These are phyloP conservation scores for Elsinoe batatas DNA, from an alignment of 2,329 filamentous ascomycete genomes.

Conservation along the genomic window DNA sequence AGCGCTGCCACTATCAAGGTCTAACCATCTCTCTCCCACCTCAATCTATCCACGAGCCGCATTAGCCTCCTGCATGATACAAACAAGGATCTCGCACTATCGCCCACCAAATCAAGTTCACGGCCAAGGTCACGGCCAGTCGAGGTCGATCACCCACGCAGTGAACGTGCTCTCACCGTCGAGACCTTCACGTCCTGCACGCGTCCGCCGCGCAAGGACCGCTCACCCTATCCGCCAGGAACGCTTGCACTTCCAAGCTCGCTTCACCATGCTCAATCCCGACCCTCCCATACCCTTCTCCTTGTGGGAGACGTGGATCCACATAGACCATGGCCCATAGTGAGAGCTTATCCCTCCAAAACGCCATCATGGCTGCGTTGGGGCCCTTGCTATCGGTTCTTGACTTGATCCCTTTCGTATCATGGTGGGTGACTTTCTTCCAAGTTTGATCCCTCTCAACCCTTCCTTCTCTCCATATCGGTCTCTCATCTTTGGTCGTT, in stretches of 20 bases:
- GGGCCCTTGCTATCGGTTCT: constrained; percentile 6
- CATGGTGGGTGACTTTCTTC: constrained; percentile 8
- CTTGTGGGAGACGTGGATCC: constrained; percentile 5
- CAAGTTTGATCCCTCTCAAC: neutral
- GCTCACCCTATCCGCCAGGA: constrained; percentile 3
- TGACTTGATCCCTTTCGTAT: neutral
- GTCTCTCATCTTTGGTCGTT: neutral
- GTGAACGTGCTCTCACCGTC: neutral
- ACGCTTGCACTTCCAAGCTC: constrained; percentile 1
- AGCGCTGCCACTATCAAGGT: constrained; percentile 7
- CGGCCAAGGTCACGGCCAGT: too few species aligned
- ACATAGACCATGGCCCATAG: neutral
- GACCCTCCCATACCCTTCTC: neutral
- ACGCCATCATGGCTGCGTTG: constrained; percentile 11
- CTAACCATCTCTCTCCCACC: neutral
- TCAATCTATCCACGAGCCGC: constrained; percentile 7
- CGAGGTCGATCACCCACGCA: too few species aligned
- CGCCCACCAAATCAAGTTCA: neutral
- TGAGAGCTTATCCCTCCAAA: constrained; percentile 6
- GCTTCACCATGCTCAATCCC: neutral
- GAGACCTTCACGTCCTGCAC: constrained; percentile 12
- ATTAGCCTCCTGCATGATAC: constrained; percentile 11
- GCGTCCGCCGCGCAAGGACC: constrained; percentile 1
- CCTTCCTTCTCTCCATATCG: neutral
- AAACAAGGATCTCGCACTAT: constrained; percentile 1